Percentiles rank a stretch among this genome's conserved stretches.
Conservation (phyloP, 129 eudicot genomes). For the Saussurea involucrata region DNA sequence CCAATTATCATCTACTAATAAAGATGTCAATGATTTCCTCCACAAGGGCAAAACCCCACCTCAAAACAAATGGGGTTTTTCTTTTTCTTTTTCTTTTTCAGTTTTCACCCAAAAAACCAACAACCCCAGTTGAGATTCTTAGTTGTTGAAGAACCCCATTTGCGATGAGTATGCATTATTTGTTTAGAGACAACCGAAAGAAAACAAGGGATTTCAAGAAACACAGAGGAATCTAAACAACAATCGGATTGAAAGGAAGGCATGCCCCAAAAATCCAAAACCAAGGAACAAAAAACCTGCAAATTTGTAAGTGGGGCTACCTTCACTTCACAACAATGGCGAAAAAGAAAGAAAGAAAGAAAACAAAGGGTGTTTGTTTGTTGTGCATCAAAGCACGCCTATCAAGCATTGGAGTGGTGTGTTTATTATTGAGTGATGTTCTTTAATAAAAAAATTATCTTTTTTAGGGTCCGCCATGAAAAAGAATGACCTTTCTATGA, state of each 20-base stretch:
- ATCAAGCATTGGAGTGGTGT: constrained; percentile 63
- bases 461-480: constrained; percentile 23
- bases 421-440: constrained; percentile 37
- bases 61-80: neutral
- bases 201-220: constrained; percentile 8
- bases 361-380: constrained; percentile 28
- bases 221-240: constrained; percentile 22
- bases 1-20: constrained; percentile 11
- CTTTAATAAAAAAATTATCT: neutral
- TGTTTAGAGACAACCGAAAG: constrained; percentile 21
- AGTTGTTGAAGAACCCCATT: constrained; percentile 9
- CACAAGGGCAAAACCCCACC: constrained; percentile 9
- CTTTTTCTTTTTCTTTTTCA: too few species aligned
- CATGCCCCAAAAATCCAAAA: constrained; percentile 70
- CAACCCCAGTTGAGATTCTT: constrained; percentile 14
- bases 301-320: constrained; percentile 62
- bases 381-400: constrained; percentile 62
- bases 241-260: constrained; percentile 33
- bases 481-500: constrained; percentile 61
- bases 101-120: neutral
- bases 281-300: constrained; percentile 60
- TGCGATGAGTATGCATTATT: constrained; percentile 7
- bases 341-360: constrained; percentile 3
- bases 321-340: constrained; percentile 27
- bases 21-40: constrained; percentile 15